Evolutionary conservation across 2,329 filamentous ascomycete species (phyloP), one percentile per base, ranked within the genome.

Genomic region (Beauveria asiatica): DNA sequence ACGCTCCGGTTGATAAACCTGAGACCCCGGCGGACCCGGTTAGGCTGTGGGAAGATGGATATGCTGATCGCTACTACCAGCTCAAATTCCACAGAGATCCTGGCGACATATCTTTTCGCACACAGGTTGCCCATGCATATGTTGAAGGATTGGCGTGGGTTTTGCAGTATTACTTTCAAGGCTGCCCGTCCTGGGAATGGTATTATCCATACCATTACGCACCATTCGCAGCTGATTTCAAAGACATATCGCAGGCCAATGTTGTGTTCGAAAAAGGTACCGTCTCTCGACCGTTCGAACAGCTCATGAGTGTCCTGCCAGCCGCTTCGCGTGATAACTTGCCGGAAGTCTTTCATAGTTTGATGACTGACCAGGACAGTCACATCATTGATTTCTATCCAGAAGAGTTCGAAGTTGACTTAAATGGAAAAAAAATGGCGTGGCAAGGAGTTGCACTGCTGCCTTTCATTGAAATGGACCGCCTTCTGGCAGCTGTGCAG

Each of bases 181-280:
- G 94, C 27, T 99, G 94, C 68, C 92, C 94, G 23, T 97, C 92
- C 0, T 99, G 95, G 94, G 95, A 93, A 57, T 99, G 94, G 94
- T 99, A 94, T 72, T 99, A 97, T 70, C 94, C 94, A 0, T 96
- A 97, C 70, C 94, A 99, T 71, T 99, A 99, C 71, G 95, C 94
- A 1, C 94, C 95, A 3, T 99, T 99, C 71, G 94, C 94, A 2
- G 89, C 92, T 57, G 94, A 99, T 73, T 99, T 99, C 72, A 87
- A 89, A 61, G 87, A 92, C 60, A 80, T 99, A 50, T 83, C 81
- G 57, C 86, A 91, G 66, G 85, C 96, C 79, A 80, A 89, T 37
- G 84, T 96, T 65, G 78, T 82, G 19, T 99, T 99, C 66, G 83
- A 90, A 61, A 90, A 92, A 72, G 93, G 93, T 11, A 84, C 80